Conservation (phyloP, 176 grass and related monocot species). For the Urochloa ruziziensis region DNA sequence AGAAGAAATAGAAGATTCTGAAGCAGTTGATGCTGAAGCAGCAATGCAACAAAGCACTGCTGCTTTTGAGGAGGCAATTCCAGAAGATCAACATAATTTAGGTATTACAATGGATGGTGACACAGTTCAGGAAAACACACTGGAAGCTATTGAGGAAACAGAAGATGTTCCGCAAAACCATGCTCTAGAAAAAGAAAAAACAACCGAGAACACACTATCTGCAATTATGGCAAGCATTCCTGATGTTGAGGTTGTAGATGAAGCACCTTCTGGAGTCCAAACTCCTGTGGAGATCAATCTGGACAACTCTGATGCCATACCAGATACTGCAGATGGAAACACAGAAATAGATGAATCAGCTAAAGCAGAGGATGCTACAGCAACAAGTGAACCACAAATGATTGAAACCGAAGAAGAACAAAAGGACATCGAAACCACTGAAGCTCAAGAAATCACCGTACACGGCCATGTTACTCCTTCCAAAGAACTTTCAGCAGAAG, state of each 20-base stretch:
- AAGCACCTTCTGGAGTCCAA: conserved; percentile 20
- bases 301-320: conserved; percentile 6
- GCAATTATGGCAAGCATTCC: neutral
- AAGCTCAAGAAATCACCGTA: conserved; percentile 19
- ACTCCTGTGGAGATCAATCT: conserved; percentile 11
- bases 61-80: conserved; percentile 19
- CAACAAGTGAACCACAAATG: conserved; percentile 8
- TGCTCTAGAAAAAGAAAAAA: conserved; percentile 17
- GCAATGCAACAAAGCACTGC: conserved; percentile 7
- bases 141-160: conserved; percentile 12
- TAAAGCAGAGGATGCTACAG: neutral
- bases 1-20: conserved; percentile 21
- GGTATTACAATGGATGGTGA: neutral
- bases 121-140: conserved; percentile 1
- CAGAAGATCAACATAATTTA: conserved; percentile 3
- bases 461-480: conserved; percentile 21
- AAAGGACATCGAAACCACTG: conserved; percentile 16
- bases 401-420: conserved; percentile 20
- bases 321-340: conserved; percentile 16
- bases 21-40: neutral
- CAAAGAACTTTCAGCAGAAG: conserved; percentile 22
- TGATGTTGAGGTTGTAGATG: conserved; percentile 12
- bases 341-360: conserved; percentile 17
- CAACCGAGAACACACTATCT: conserved; percentile 18
- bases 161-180: conserved; percentile 15